phyloP scores from a whole-genome alignment of 805 yeast genomes.

The Scheffersomyces coipomensis region DNA sequence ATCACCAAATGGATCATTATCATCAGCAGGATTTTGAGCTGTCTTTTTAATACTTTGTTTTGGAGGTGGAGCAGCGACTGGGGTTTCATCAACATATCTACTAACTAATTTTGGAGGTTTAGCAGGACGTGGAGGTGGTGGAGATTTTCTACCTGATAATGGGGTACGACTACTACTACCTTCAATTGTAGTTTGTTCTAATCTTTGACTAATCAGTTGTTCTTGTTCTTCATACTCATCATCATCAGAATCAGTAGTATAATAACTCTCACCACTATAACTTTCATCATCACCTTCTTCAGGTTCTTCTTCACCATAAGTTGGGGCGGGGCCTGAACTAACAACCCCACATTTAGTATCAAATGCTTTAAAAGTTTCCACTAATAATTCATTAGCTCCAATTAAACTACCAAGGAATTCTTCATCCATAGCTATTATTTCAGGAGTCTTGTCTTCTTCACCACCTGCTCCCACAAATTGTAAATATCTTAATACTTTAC shows the following conservation, averaged over 20 bases:
- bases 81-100: conserved; percentile 2
- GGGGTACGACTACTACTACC: conserved; percentile 2
- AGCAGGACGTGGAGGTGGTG: conserved; percentile 28
- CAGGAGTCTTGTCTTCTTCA: conserved; percentile 23
- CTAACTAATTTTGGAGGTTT: conserved; percentile 14
- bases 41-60: conserved; percentile 4
- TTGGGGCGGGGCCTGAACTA: conserved; percentile 37
- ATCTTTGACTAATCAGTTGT: conserved; percentile 7
- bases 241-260: conserved; percentile 28
- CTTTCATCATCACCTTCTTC: conserved; percentile 18
- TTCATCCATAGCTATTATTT: conserved; percentile 49
- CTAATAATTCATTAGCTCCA: conserved; percentile 88
- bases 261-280: conserved; percentile 31
- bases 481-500: conserved; percentile 75
- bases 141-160: conserved; percentile 13
- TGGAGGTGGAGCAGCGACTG: conserved; percentile 11
- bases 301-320: conserved; percentile 24
- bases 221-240: conserved; percentile 15
- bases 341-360: conserved; percentile 51
- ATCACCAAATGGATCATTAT: conserved; percentile 42
- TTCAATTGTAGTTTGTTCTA: conserved; percentile 9
- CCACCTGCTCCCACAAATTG: conserved; percentile 68
- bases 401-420: conserved; percentile 85
- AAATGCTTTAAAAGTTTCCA: conserved; percentile 64
- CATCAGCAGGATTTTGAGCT: neutral